Base-by-base conservation (phyloP, 75 land plant species). In the Azolla pinnata region DNA sequence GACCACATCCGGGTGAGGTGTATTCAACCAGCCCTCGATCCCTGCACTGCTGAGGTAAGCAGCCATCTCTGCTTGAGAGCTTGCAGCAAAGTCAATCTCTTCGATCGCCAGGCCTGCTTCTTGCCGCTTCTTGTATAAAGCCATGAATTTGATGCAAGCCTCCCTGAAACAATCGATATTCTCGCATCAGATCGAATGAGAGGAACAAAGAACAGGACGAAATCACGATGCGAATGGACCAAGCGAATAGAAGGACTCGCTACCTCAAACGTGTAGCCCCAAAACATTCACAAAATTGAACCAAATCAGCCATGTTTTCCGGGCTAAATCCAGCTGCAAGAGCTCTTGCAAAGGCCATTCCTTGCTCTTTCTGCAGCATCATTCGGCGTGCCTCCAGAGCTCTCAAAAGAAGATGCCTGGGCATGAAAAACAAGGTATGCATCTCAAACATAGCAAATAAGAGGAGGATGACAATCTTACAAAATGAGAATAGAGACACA, bases 341-440 rank as follows among this genome's bases (percentile, higher is more conserved):
- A 61, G 93, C 88, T 51, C 92, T 78, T 1, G 97, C 92, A 77
- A 87, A 90, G 14, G 93, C 92, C 91, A 86, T 90, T 17, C 76
- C 81, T 70, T 90, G 97, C 66, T 90, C 97, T 66, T 90, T 90
- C 57, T 81, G 83, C 62, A 90, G 59, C 35, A 78, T 72, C 33
- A 44, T 70, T 68, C 67, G 81, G 20, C 93, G 83, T 44, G 79
- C 86, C 58, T 90, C 93, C 54, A 84, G 74, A 10, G 91, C 87
- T 64, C 69, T 79, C 54, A 90, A 64, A 47, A 87, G 79, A 34
- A 56, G 63, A 21, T 51, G 29, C 54, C 81, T 78, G 66, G 19
- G 34, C 54, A 29, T 44, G 16, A 64, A 29, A 23, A 3, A 17
- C 59, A 31, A 21, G 5, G n/a, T n/a, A n/a, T n/a, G n/a, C n/a